Evolutionary conservation across 306 rosid species (phyloP), one percentile per base, ranked within the genome.

Genomic region (Vachellia collinsii): DNA sequence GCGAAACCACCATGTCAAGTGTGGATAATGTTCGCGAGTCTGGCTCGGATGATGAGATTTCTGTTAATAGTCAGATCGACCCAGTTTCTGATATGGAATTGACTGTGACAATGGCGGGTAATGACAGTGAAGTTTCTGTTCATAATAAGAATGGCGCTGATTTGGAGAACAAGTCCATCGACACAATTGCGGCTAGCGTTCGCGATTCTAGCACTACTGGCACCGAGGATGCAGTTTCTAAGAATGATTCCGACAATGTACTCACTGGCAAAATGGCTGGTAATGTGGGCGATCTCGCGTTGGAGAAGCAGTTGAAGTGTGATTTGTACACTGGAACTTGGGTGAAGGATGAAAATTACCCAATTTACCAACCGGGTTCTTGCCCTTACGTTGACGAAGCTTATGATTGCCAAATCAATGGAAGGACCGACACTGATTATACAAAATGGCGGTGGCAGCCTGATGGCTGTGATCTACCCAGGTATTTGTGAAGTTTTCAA

Each of bases 371-470:
- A 74, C 84, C 92, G 17, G 91, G 97, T 83, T 89, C 97, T 56
- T 96, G 99, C 62, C 97, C 98, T n/a, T 93, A 87, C 70, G 96
- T 96, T 3, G 99, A 93, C 10, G 98, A 93, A 69, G 99, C 97
- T 77, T 95, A 89, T 62, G 94, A 89, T 77, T 96, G 97, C 90
- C 87, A 91, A 72, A 53, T 13, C 77, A 93, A 95, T 64, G 98
- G 98, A 20, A 90, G 99, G 61, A 54, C 16, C 4, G 99, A 95
- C 50, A 81, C 83, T 39, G 88, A 83, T 51, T 95, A 87, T 82
- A 83, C 92, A 39, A 90, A 89, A 66, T 95, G 98, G 99, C 91
- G 97, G 20, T 95, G 99, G 99, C 93, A 93, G 79, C 98, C 99
- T 48, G 75, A 91, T 36, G 89, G 56, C 5, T 93, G 34, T 29